Evolutionary conservation across 2,329 filamentous ascomycete species (phyloP).

Genomic region (Exophiala phaeomuriformis): DNA sequence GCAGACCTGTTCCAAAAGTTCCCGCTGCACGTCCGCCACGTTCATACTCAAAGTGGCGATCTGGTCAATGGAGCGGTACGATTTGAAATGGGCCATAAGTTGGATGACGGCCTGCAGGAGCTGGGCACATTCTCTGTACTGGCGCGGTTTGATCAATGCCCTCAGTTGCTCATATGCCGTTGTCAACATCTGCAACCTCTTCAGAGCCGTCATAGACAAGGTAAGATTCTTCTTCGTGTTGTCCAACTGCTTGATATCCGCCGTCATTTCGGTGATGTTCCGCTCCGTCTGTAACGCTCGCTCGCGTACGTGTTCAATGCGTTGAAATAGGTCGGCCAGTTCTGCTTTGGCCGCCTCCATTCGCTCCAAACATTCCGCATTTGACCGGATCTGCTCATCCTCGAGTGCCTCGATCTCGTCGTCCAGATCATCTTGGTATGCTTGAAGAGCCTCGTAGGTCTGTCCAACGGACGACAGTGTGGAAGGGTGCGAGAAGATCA

Average conservation of each 20-base stretch:
- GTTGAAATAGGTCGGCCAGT: slow-evolving; percentile 80
- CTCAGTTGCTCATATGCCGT: slow-evolving; percentile 97
- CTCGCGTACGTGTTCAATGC: slow-evolving; percentile 86
- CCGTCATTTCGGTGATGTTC: slow-evolving; percentile 96
- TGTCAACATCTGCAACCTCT: slow-evolving; percentile 95
- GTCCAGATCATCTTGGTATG: slow-evolving; percentile 75
- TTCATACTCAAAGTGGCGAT: slow-evolving; percentile 89
- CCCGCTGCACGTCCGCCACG: slow-evolving; percentile 85
- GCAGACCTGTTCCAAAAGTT: slow-evolving; percentile 93
- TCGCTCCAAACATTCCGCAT: slow-evolving; percentile 78
- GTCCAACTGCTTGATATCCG: slow-evolving; percentile 95
- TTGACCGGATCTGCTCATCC: slow-evolving; percentile 70
- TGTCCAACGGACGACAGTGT: slow-evolving; percentile 68
- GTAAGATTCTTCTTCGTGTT: slow-evolving; percentile 95
- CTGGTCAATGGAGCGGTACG: slow-evolving; percentile 94
- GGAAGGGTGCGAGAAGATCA: slow-evolving; percentile 84
- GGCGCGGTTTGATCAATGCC: slow-evolving; percentile 71
- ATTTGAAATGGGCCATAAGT: slow-evolving; percentile 97
- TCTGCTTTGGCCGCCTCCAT: slow-evolving; percentile 89
- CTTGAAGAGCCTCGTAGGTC: slow-evolving; percentile 65
- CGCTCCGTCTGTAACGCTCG: slow-evolving; percentile 88
- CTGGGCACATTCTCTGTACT: slow-evolving; percentile 92
- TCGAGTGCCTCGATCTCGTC: slow-evolving; percentile 66
- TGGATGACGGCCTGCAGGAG: slow-evolving; percentile 91
- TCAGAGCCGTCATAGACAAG: slow-evolving; percentile 93